A percentile compares a stretch with the other conserved stretches of the same genome.
Evolutionary conservation across 768 basidiomycete species (phyloP).

Genomic region (Suillus americanus): DNA sequence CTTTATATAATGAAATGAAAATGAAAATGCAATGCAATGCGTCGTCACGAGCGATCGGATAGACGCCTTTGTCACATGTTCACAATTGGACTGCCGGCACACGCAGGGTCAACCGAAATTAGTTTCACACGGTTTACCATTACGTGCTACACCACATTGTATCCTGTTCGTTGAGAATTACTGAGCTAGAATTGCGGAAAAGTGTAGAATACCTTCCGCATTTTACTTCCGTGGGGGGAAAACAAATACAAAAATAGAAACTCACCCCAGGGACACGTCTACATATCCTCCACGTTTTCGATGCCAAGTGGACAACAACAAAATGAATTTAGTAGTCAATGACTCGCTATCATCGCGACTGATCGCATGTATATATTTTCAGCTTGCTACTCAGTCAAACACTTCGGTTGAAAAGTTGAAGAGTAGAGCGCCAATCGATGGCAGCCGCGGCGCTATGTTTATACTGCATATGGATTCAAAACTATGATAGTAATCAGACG

Average conservation of each 20-base stretch:
- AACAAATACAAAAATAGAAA: neutral
- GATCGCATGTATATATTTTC: neutral
- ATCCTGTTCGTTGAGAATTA: too few relatives aligned
- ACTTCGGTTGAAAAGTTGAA: neutral
- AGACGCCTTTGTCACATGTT: slow-evolving; percentile 4
- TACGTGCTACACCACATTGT: too few relatives aligned
- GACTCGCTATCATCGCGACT: neutral
- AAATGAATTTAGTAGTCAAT: neutral
- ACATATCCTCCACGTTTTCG: neutral
- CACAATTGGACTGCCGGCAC: neutral
- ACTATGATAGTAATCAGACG: too few relatives aligned
- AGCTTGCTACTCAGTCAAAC: too few relatives aligned
- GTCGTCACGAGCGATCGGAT: slow-evolving; percentile 12
- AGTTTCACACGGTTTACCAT: neutral
- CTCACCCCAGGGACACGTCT: neutral
- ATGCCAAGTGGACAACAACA: neutral
- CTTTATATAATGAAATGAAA: neutral
- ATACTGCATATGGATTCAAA: too few relatives aligned
- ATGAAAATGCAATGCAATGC: neutral
- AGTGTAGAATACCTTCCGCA: neutral
- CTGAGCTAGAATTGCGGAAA: neutral
- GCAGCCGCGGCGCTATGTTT: too few relatives aligned
- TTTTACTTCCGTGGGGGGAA: neutral
- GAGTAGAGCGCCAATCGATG: too few relatives aligned
- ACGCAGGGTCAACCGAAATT: neutral